Percentiles rank a stretch among this genome's conserved stretches.
These are phyloP conservation scores for Triangularia setosa DNA, from an alignment of 2,329 filamentous ascomycete species.

Conservation along the genomic window DNA sequence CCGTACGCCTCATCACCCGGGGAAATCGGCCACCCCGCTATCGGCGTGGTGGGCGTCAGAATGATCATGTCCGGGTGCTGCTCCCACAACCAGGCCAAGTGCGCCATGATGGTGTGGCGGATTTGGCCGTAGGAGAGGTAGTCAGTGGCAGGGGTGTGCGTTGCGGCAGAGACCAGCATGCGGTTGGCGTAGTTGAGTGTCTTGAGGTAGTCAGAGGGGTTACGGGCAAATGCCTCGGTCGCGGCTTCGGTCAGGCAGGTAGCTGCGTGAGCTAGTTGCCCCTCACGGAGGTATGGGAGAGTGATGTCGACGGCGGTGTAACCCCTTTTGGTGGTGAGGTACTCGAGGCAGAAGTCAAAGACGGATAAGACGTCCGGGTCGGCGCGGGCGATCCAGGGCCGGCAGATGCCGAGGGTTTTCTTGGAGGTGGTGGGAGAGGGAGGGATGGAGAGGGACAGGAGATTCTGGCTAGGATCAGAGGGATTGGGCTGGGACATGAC, in stretches of 20 bases:
- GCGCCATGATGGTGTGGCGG: slow-evolving; percentile 72
- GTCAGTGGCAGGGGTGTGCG: slow-evolving; percentile 63
- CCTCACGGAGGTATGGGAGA: slow-evolving; percentile 65
- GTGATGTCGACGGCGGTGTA: slow-evolving; percentile 55
- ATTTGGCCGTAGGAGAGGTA: slow-evolving; percentile 70
- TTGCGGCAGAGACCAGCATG: slow-evolving; percentile 62
- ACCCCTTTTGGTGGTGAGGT: slow-evolving; percentile 49
- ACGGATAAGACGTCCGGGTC: slow-evolving; percentile 58
- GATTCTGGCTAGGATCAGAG: slow-evolving; percentile 52
- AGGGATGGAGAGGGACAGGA: slow-evolving; percentile 58
- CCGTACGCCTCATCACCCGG: slow-evolving; percentile 64
- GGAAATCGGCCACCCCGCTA: slow-evolving; percentile 66
- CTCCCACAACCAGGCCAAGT: slow-evolving; percentile 68
- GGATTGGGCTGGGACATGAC: slow-evolving; percentile 72
- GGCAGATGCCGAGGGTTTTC: slow-evolving; percentile 68
- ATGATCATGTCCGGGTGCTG: slow-evolving; percentile 72
- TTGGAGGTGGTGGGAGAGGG: slow-evolving; percentile 38
- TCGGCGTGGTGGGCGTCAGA: slow-evolving; percentile 72
- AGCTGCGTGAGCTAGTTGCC: slow-evolving; percentile 71
- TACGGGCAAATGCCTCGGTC: slow-evolving; percentile 40
- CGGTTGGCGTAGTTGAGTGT: slow-evolving; percentile 64
- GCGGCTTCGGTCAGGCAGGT: slow-evolving; percentile 73
- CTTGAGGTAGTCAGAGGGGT: slow-evolving; percentile 48
- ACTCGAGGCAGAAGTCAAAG: slow-evolving; percentile 59
- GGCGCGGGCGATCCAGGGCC: slow-evolving; percentile 65